Base-by-base conservation (phyloP, 345 rosid genomes). In the Citropsis articulata region DNA sequence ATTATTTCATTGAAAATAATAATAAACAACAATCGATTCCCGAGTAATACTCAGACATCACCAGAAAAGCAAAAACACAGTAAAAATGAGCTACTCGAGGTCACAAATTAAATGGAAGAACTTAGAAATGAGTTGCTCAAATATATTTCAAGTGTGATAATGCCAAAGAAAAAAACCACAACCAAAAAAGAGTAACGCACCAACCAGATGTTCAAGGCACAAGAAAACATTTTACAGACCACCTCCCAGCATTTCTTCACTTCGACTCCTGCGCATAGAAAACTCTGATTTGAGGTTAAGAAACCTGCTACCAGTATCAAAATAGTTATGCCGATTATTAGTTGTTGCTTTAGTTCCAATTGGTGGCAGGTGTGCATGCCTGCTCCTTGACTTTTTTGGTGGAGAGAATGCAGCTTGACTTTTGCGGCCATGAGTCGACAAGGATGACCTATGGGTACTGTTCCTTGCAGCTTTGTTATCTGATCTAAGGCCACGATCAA, bases 211-310 rank as follows among this genome's bases (percentile, higher is more conserved):
- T 36, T 40, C 6, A 36, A 68, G 65, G 30, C 55, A 69, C 4
- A 79, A 48, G n/a, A 33, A 6, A 77, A 57, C 61, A 79, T 60
- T 78, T 88, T 84, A 90, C 65, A 72, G 53, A 42, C 83, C 88
- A 48, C 83, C 87, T 71, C 85, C 87, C 57, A 89, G 84, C 62
- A 82, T 85, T 77, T 94, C 99, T 82, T 91, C 99, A 71, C 98
- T 96, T 78, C 81, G 90, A 55, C 89, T 92, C 82, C 90, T 89
- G 63, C 89, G 83, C 77, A 96, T 89, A 6, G 93, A 83, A 57
- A 83, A 82, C 81, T 88, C 93, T 4, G 88, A 75, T 80, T 76
- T 89, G 30, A 88, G 77, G 75, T 75, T 86, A 45, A 85, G 78
- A 69, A 90, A 61, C 73, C 85, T 94, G 83, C 79, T 87, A 56